These are phyloP conservation scores for Sicyos baderoa DNA, from an alignment of 306 rosid species.

Conservation along the genomic window DNA sequence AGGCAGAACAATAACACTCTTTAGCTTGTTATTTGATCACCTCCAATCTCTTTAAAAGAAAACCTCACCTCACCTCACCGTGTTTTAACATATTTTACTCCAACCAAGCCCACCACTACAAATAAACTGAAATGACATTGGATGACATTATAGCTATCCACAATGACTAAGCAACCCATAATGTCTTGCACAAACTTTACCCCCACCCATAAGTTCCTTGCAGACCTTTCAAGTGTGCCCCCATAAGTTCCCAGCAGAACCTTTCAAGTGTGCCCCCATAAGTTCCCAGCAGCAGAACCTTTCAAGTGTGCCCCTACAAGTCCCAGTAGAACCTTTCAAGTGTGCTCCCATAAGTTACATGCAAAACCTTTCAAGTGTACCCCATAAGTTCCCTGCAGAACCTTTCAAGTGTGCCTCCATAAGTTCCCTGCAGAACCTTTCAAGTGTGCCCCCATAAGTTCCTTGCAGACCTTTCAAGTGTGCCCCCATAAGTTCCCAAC, in stretches of 20 bases:
- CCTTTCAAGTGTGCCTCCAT: too few relatives aligned
- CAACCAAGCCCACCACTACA: conserved; percentile 20
- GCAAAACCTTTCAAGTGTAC: not conserved
- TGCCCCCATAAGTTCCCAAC: too few relatives aligned
- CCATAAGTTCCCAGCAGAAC: too few relatives aligned
- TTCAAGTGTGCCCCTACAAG: too few relatives aligned
- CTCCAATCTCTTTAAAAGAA: conserved; percentile 11
- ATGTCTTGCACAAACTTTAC: conserved; percentile 34
- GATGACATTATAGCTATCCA: conserved; percentile 23
- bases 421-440: too few relatives aligned
- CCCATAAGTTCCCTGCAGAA: too few relatives aligned
- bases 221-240: too few relatives aligned
- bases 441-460: too few relatives aligned
- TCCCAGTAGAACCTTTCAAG: too few relatives aligned
- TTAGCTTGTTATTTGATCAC: conserved; percentile 18
- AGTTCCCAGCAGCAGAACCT: not conserved
- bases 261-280: not conserved
- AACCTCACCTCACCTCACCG: conserved; percentile 12
- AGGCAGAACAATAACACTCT: not conserved
- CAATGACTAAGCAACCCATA: conserved; percentile 37
- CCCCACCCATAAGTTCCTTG: too few relatives aligned
- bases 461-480: too few relatives aligned
- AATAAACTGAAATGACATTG: conserved; percentile 26
- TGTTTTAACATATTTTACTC: conserved; percentile 19
- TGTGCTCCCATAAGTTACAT: not conserved